Percentiles rank a stretch among this genome's conserved stretches.
These are phyloP conservation scores for Malassezia equina DNA, from an alignment of 1,284 basidiomycete genomes.

Conservation along the genomic window DNA sequence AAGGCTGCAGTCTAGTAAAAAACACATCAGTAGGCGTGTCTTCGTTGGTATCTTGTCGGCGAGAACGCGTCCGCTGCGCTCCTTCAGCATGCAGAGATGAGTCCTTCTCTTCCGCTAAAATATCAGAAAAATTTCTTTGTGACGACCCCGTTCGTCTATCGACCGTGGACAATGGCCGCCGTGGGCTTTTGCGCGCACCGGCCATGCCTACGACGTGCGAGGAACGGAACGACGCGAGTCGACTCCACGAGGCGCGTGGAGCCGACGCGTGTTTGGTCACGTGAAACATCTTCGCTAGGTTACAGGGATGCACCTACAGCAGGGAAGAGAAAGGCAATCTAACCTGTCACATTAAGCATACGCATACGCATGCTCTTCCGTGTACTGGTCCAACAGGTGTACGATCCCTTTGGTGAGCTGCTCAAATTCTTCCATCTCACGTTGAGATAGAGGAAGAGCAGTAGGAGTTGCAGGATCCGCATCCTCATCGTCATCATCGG, in stretches of 20 bases:
- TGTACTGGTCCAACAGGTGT: conserved; percentile 31
- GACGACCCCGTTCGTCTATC: neutral
- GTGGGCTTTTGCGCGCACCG: conserved; percentile 10
- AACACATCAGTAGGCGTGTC: conserved; percentile 3
- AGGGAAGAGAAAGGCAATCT: neutral
- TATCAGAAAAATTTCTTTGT: conserved; percentile 1
- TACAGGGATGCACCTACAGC: neutral
- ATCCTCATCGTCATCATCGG: conserved; percentile 13
- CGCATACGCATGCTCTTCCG: conserved; percentile 16
- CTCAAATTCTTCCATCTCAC: conserved; percentile 40
- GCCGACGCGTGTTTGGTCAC: conserved; percentile 5
- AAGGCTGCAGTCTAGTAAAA: neutral
- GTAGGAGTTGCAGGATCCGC: neutral
- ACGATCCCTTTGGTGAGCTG: conserved; percentile 33
- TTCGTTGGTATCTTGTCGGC: conserved; percentile 1
- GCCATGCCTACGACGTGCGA: conserved; percentile 6
- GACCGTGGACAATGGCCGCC: neutral
- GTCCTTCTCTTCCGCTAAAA: neutral
- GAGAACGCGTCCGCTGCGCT: neutral
- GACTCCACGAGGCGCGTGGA: neutral
- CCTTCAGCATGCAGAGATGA: neutral
- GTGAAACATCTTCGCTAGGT: conserved; percentile 2
- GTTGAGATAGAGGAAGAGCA: conserved; percentile 22
- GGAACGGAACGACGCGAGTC: neutral
- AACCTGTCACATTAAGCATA: neutral